Conservation (phyloP, 495 filamentous ascomycete genomes). For the Trichoderma virens region DNA sequence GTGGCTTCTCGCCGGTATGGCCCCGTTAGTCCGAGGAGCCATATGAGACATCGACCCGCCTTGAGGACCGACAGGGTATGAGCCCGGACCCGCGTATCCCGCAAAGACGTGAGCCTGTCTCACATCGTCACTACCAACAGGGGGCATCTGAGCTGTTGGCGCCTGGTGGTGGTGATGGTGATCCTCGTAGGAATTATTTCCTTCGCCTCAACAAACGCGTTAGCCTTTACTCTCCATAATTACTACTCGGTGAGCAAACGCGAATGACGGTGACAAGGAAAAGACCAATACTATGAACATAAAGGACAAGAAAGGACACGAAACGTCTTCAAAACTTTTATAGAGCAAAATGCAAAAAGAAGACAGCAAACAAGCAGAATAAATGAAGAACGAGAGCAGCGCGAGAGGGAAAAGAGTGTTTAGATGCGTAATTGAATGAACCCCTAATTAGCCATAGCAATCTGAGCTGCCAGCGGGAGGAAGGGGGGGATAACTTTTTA, state of each 20-base stretch:
- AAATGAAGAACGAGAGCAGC: no score
- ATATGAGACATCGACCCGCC: constrained; percentile 65
- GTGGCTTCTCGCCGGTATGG: constrained; percentile 10
- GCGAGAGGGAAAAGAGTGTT: no score
- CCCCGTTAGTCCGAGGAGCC: constrained; percentile 18
- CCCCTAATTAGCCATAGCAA: constrained; percentile 2
- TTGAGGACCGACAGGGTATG: constrained; percentile 31
- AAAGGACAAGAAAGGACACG: neutral
- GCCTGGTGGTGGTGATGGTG: constrained; percentile 52
- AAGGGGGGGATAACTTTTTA: neutral
- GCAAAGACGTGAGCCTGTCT: constrained; percentile 74
- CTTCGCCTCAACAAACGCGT: constrained; percentile 37
- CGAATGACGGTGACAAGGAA: neutral
- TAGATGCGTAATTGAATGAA: no score
- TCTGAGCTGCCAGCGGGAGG: neutral
- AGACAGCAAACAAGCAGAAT: neutral
- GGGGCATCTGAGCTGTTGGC: constrained; percentile 42
- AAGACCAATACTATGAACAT: neutral
- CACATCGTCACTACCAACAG: constrained; percentile 47
- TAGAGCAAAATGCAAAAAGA: neutral
- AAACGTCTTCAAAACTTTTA: neutral
- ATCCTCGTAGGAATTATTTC: constrained; percentile 44
- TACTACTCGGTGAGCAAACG: constrained; percentile 11
- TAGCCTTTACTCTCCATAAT: constrained; percentile 10
- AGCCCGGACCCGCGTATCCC: constrained; percentile 58